Conservation (phyloP, 1,139 yeast species). For the Suhomyces atakaporum region DNA sequence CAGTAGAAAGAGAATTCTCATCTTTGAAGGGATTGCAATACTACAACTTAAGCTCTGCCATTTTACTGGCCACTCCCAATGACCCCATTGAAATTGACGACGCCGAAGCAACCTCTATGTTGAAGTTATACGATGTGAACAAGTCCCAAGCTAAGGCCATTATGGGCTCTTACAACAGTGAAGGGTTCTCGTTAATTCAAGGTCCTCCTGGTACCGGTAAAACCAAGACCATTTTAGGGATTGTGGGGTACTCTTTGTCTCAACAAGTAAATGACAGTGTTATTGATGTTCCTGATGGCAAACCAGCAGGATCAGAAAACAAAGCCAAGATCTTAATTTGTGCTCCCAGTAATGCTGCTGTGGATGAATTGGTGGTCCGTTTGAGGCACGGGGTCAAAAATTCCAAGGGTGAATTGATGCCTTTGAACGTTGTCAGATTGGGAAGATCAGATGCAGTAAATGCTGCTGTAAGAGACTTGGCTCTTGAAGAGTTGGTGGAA, state of each 20-base stretch:
- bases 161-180: constrained; percentile 62
- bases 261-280: constrained; percentile 27
- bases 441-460: constrained; percentile 92
- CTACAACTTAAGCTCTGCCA: constrained; percentile 69
- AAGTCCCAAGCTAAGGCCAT: constrained; percentile 90
- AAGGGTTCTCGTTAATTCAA: constrained; percentile 88
- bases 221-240: constrained; percentile 92
- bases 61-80: constrained; percentile 66
- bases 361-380: constrained; percentile 92
- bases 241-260: constrained; percentile 73
- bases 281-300: constrained; percentile 33
- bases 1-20: constrained; percentile 89
- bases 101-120: constrained; percentile 39
- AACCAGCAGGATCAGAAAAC: constrained; percentile 15
- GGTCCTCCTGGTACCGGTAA: constrained; percentile 99
- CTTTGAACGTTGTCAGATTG: constrained; percentile 79
- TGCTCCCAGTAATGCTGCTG: constrained; percentile 99
- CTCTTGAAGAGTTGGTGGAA: constrained; percentile 87
- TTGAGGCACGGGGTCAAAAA: constrained; percentile 70
- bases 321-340: constrained; percentile 67
- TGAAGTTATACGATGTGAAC: constrained; percentile 62
- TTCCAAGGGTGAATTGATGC: constrained; percentile 55
- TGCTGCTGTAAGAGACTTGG: constrained; percentile 75
- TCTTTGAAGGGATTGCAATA: constrained; percentile 80
- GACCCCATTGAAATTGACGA: constrained; percentile 36